phyloP scores from a whole-genome alignment of 2,329 filamentous ascomycete species.

The Sporothrix brunneoviolacea region DNA sequence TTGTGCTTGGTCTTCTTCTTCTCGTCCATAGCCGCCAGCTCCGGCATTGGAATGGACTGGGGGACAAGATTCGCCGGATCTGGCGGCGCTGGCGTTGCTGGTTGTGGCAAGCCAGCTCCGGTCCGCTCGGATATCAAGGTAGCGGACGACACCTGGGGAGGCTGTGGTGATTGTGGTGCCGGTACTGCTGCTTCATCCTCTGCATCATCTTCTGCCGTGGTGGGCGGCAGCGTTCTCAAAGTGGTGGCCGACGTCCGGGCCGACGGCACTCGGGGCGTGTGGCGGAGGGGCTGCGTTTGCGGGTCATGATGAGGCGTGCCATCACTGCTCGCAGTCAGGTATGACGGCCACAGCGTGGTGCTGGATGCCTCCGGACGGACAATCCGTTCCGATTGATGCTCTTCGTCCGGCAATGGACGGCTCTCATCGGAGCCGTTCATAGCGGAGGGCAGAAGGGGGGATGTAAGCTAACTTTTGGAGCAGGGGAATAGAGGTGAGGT shows the following conservation, averaged over 20 bases:
- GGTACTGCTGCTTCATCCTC: not conserved
- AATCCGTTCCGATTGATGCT: not conserved
- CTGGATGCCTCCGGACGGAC: constrained; percentile 1
- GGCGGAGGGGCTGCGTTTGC: too few relatives aligned
- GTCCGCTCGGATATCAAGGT: not conserved
- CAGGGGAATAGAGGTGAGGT: too few relatives aligned
- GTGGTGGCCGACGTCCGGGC: not conserved
- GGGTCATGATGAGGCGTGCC: constrained; percentile 9
- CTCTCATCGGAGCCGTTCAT: too few relatives aligned
- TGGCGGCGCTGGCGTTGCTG: not conserved
- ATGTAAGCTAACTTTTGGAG: too few relatives aligned
- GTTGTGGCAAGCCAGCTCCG: too few relatives aligned
- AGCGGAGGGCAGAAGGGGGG: too few relatives aligned
- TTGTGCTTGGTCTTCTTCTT: not conserved
- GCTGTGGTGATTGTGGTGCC: not conserved
- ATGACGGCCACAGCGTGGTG: constrained; percentile 6
- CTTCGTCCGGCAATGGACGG: not conserved
- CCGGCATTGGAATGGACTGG: not conserved
- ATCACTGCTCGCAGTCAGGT: not conserved
- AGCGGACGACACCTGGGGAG: not conserved
- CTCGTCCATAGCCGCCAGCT: not conserved
- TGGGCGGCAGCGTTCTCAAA: not conserved
- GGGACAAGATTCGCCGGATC: not conserved
- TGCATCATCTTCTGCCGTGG: not conserved
- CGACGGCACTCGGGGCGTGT: not conserved